phyloP scores from a whole-genome alignment of 1,284 basidiomycete genomes.

The Pseudozyma thailandica region DNA sequence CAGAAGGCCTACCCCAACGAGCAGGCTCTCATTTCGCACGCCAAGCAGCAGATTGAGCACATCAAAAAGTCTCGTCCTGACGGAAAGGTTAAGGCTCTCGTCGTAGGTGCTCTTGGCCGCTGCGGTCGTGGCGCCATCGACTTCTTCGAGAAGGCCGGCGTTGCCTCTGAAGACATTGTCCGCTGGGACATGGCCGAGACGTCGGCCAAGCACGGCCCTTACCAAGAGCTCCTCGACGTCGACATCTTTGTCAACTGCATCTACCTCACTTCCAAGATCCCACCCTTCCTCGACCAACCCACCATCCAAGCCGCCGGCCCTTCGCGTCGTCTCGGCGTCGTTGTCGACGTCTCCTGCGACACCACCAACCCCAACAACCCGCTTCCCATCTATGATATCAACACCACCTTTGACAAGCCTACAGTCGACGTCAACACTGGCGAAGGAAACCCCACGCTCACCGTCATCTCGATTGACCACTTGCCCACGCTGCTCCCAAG shows the following conservation, averaged over 20 bases:
- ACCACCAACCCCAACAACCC: slow-evolving; percentile 99
- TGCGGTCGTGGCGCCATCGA: slow-evolving; percentile 98
- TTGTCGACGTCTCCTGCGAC: slow-evolving; percentile 99
- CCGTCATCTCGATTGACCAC: slow-evolving; percentile 96
- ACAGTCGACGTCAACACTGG: slow-evolving; percentile 79
- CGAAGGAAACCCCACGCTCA: slow-evolving; percentile 71
- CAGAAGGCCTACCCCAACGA: slow-evolving; percentile 81
- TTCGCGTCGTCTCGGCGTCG: slow-evolving; percentile 78
- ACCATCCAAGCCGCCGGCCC: slow-evolving; percentile 80
- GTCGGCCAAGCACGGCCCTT: slow-evolving; percentile 89
- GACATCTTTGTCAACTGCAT: slow-evolving; percentile 99
- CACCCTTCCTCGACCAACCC: slow-evolving; percentile 83
- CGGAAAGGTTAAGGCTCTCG: slow-evolving; percentile 81
- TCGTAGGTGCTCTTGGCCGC: slow-evolving; percentile 94
- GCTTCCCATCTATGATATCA: slow-evolving; percentile 92
- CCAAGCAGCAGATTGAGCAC: slow-evolving; percentile 74
- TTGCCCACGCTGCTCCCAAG: slow-evolving; percentile 93
- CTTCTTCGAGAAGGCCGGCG: slow-evolving; percentile 90
- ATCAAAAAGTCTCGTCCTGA: slow-evolving; percentile 72
- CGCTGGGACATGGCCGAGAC: slow-evolving; percentile 99
- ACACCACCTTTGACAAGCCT: slow-evolving; percentile 93
- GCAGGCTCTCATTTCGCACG: slow-evolving; percentile 62
- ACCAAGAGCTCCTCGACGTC: slow-evolving; percentile 92
- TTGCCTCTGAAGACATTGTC: slow-evolving; percentile 81
- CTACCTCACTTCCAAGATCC: slow-evolving; percentile 89